A percentile compares a stretch with the other conserved stretches of the same genome.
Conservation (phyloP, 1,284 basidiomycete genomes). For the Papiliotrema flavescens region DNA sequence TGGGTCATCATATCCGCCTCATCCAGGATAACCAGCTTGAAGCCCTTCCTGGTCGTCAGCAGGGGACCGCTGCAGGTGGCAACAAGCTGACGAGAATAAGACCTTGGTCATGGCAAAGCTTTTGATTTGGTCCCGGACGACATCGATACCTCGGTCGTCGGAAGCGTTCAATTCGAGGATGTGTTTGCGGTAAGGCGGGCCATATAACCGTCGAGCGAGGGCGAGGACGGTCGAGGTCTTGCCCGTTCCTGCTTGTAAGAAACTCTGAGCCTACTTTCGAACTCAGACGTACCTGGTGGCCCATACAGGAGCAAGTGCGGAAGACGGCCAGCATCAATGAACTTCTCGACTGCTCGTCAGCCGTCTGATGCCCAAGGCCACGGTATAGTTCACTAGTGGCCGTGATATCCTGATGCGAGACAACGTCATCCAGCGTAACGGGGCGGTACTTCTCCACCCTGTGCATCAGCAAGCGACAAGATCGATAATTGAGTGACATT, state of each 20-base stretch:
- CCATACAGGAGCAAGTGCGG: constrained; percentile 99
- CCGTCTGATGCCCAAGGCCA: neutral
- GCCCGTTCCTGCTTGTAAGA: no score
- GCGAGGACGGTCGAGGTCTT: constrained; percentile 95
- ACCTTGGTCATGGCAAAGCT: constrained; percentile 71
- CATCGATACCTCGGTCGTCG: constrained; percentile 93
- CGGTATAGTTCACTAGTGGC: constrained; percentile 66
- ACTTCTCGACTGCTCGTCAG: constrained; percentile 73
- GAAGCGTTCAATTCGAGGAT: constrained; percentile 99
- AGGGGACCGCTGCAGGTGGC: no score
- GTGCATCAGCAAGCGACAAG: constrained; percentile 1
- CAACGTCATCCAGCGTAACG: constrained; percentile 80
- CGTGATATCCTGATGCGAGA: constrained; percentile 91
- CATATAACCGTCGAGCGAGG: constrained; percentile 88
- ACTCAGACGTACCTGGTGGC: constrained; percentile 92
- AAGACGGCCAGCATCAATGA: constrained; percentile 95
- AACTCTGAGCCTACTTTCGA: no score
- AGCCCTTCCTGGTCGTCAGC: no score
- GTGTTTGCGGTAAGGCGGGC: constrained; percentile 92
- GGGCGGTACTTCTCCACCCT: constrained; percentile 98
- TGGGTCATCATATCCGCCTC: constrained; percentile 99
- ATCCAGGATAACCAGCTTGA: constrained; percentile 98
- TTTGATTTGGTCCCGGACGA: constrained; percentile 98
- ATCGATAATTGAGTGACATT: constrained; percentile 2
- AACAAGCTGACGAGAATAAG: neutral